phyloP scores from a whole-genome alignment of 176 grass and related monocot species.

The Urochloa ruziziensis region DNA sequence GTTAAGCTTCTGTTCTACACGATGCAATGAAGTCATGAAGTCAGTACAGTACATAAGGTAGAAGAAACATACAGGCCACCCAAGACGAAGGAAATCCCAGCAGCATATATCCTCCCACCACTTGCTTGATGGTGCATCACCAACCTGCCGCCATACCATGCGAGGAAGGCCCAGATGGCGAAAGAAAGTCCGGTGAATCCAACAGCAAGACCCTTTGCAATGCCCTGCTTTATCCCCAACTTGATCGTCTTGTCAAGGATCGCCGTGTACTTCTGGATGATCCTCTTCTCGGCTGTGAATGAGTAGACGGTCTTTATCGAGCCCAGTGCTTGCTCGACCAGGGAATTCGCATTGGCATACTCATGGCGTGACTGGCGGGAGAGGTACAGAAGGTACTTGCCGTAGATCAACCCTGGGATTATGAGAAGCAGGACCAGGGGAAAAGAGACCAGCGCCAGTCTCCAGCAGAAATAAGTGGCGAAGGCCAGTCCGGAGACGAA shows the following conservation, averaged over 20 bases:
- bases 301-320: conserved; percentile 94
- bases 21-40: conserved; percentile 4
- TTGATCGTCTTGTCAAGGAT: conserved; percentile 77
- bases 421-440: conserved; percentile 83
- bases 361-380: conserved; percentile 51
- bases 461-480: conserved; percentile 93
- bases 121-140: conserved; percentile 83
- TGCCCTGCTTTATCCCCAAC: conserved; percentile 92
- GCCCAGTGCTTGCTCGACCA: conserved; percentile 77
- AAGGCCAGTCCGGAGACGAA: conserved; percentile 87
- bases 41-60: background rate
- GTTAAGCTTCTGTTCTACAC: conserved; percentile 8
- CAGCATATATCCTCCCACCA: conserved; percentile 89
- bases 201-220: conserved; percentile 83
- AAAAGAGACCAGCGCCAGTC: conserved; percentile 85
- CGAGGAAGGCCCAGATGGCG: conserved; percentile 92
- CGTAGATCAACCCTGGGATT: conserved; percentile 91
- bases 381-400: conserved; percentile 90
- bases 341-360: conserved; percentile 71
- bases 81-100: conserved; percentile 94
- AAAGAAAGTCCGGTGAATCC: conserved; percentile 85
- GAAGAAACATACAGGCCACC: conserved; percentile 80
- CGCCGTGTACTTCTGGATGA: conserved; percentile 62
- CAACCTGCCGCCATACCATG: conserved; percentile 86
- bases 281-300: conserved; percentile 86